Evolutionary conservation across 2,329 filamentous ascomycete species (phyloP).

Genomic region (Xylariaceae sp.): DNA sequence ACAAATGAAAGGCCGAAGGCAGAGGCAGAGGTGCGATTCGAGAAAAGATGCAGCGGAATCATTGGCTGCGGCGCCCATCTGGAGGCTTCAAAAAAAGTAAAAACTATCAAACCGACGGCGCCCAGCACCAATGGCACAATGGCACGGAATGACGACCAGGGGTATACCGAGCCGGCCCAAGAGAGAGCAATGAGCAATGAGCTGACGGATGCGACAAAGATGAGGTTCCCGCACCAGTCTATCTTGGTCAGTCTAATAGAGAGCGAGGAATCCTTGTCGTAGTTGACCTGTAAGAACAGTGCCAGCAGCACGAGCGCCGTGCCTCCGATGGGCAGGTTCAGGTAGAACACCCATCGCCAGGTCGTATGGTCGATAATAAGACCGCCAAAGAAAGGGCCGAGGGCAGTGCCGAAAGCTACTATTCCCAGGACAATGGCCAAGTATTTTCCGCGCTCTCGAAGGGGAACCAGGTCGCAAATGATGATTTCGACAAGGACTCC

Average conservation of each 20-base stretch:
- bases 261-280: no score
- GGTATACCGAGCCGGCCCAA: no score
- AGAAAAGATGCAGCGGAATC: slow-evolving; percentile 8
- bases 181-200: no score
- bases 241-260: slow-evolving; percentile 2
- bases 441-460: slow-evolving; percentile 46
- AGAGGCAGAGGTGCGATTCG: slow-evolving; percentile 41
- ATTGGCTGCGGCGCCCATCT: no score
- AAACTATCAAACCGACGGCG: no score
- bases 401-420: slow-evolving; percentile 35
- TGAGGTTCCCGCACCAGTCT: not conserved
- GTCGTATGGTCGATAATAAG: slow-evolving; percentile 13
- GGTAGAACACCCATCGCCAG: slow-evolving; percentile 44
- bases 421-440: slow-evolving; percentile 35
- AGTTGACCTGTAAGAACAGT: slow-evolving; percentile 31
- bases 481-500: slow-evolving; percentile 47
- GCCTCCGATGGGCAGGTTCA: slow-evolving; percentile 35
- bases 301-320: slow-evolving; percentile 26
- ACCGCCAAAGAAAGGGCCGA: slow-evolving; percentile 33
- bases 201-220: no score
- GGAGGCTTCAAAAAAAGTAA: no score
- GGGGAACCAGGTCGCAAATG: slow-evolving; percentile 49
- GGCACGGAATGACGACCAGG: no score
- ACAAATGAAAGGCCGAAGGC: slow-evolving; percentile 40
- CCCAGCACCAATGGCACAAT: no score